Base-by-base conservation (phyloP, 2,329 filamentous ascomycete species). In the Orbilia ellipsospora region DNA sequence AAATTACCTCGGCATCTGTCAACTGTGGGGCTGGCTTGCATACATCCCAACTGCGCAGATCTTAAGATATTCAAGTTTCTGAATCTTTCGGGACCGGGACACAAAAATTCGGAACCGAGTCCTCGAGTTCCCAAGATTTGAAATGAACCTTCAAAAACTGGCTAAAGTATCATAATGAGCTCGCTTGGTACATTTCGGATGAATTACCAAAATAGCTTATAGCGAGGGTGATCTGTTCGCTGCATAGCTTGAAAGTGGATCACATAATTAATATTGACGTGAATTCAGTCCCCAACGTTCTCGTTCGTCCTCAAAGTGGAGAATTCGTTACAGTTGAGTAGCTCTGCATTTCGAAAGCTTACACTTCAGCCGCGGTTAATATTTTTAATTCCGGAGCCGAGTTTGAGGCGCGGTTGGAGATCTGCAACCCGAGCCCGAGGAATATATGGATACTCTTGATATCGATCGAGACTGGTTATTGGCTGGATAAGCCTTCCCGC, bases 81-180 rank as follows among this genome's bases (percentile, higher is more conserved):
- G 18, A 50, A n/a, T 62, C 31, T 36, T 36, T 7, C 31, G n/a
- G 16, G 8, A 31, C 18, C 18, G 48, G n/a, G 16, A 26, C 13
- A 26, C 1, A 59, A 57, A 62, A 69, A 62, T 50, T 63, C 62
- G 66, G 66, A 70, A 63, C 50, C 66, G 66, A 70, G 59, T 42
- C 31, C 31, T 26, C 50, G 4, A 4, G 31, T 61, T 18, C 18
- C 20, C 50, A 63, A 36, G 59, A 63, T 70, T 36, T 62, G 56
- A 31, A 26, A 59, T 52, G 6, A n/a, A 40, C 54, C 4, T 52
- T 50, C 57, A 36, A 36, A 7, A 7, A 36, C 10, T 7, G 56
- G 42, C 18, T 61, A 16, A 55, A 42, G 44, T 40, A 28, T 31
- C 48, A 6, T 55, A n/a, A 2, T n/a, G 55, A 45, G 42, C 18